Evolutionary conservation across 345 rosid genomes (phyloP).

Genomic region (Eutrema yunnanense): DNA sequence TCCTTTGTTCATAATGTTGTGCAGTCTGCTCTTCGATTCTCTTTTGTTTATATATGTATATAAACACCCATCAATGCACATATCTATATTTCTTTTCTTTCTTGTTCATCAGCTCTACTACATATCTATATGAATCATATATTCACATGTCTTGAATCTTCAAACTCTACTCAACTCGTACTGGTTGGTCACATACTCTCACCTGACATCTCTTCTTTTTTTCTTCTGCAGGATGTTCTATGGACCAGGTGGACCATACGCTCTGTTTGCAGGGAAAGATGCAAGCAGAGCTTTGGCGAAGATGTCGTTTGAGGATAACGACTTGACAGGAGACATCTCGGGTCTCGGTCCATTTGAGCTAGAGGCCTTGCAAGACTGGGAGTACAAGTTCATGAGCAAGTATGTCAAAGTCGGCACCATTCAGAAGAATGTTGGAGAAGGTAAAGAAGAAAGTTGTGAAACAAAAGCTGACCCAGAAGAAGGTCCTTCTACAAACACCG

Average conservation of each 20-base stretch:
- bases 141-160: neutral
- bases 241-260: conserved; percentile 98
- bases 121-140: neutral
- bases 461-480: conserved; percentile 35
- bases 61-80: neutral
- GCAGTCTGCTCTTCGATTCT: neutral
- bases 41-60: too few species aligned
- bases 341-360: conserved; percentile 91
- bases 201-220: neutral
- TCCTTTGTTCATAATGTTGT: neutral
- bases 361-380: conserved; percentile 97
- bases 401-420: conserved; percentile 84
- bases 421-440: conserved; percentile 36
- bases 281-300: conserved; percentile 98
- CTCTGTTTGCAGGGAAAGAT: conserved; percentile 92
- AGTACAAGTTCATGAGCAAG: conserved; percentile 98
- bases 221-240: conserved; percentile 76
- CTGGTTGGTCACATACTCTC: neutral
- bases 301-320: conserved; percentile 93
- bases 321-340: conserved; percentile 84
- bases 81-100: neutral
- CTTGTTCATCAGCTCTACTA: neutral
- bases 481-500: conserved; percentile 30
- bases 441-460: conserved; percentile 44
- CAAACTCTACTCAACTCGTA: neutral